These are phyloP conservation scores for Claviceps purpurea DNA, from an alignment of 2,329 filamentous ascomycete genomes.

Conservation along the genomic window DNA sequence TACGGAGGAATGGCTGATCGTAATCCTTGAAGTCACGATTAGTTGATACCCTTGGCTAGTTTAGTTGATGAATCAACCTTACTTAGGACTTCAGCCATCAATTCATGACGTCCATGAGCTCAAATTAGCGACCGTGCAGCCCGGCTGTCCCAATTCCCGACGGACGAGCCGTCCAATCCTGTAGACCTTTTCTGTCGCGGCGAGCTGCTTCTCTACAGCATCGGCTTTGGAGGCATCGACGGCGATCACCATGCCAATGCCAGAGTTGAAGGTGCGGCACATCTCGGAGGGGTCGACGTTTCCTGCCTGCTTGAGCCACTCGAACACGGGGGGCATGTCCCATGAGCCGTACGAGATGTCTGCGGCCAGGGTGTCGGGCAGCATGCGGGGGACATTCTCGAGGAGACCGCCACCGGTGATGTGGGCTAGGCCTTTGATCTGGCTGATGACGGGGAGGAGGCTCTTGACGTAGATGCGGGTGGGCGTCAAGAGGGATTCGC, in stretches of 20 bases:
- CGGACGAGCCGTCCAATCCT: constrained; percentile 58
- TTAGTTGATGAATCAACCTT: too few relatives aligned
- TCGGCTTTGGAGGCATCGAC: constrained; percentile 53
- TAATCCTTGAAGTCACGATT: too few relatives aligned
- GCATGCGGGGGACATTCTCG: constrained; percentile 91
- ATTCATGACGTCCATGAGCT: constrained; percentile 17
- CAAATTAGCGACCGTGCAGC: constrained; percentile 21
- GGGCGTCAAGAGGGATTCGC: constrained; percentile 69
- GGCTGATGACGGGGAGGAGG: constrained; percentile 51
- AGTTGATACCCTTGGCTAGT: too few relatives aligned
- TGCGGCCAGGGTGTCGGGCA: constrained; percentile 65
- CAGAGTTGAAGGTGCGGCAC: constrained; percentile 87
- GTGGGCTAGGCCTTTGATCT: constrained; percentile 87
- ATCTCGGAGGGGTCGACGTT: constrained; percentile 68
- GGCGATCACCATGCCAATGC: constrained; percentile 85
- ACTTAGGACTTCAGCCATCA: not conserved
- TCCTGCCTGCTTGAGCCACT: constrained; percentile 67
- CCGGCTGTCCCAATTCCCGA: constrained; percentile 28
- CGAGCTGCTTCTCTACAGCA: constrained; percentile 45
- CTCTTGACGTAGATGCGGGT: constrained; percentile 89
- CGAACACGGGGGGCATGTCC: constrained; percentile 66
- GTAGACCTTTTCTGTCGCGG: constrained; percentile 60
- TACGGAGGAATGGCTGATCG: too few relatives aligned
- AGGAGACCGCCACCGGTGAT: constrained; percentile 89
- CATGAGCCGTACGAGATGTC: constrained; percentile 68